Percentiles rank a stretch among this genome's conserved stretches.
Evolutionary conservation across 768 basidiomycete genomes (phyloP).

Genomic region (Boletellus ananiceps): DNA sequence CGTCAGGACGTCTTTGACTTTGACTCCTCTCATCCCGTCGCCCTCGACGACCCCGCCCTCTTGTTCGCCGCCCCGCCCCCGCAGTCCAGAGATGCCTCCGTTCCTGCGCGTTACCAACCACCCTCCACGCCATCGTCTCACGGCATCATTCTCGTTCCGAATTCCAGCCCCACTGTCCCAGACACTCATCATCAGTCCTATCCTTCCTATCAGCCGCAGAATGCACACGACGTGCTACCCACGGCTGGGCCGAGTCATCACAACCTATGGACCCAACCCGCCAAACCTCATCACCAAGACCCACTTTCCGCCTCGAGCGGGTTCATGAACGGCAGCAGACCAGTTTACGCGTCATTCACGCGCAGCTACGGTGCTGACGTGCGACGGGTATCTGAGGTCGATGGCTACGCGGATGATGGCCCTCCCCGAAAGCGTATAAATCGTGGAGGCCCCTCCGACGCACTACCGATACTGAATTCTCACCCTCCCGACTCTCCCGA

Average conservation of each 20-base stretch:
- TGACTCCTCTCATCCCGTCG: constrained; percentile 47
- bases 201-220: constrained; percentile 36
- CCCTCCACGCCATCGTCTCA: constrained; percentile 42
- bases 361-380: constrained; percentile 37
- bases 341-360: constrained; percentile 51
- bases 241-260: constrained; percentile 36
- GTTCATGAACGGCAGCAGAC: constrained; percentile 42
- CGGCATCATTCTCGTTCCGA: constrained; percentile 67
- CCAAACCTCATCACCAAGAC: constrained; percentile 38
- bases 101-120: constrained; percentile 57
- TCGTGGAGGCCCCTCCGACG: constrained; percentile 41
- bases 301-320: constrained; percentile 57
- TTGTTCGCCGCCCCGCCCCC: constrained; percentile 39
- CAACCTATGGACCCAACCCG: constrained; percentile 36
- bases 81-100: constrained; percentile 76
- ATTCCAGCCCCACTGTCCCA: constrained; percentile 58
- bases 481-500: constrained; percentile 52
- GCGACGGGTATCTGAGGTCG: constrained; percentile 36
- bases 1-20: constrained; percentile 27
- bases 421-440: constrained; percentile 72
- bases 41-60: constrained; percentile 56
- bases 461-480: constrained; percentile 20
- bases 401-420: constrained; percentile 45
- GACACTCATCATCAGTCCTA: constrained; percentile 38
- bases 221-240: constrained; percentile 40